Percentiles rank a stretch among this genome's conserved stretches.
Conservation (phyloP, 495 filamentous ascomycete genomes). For the Cryomyces antarcticus region DNA sequence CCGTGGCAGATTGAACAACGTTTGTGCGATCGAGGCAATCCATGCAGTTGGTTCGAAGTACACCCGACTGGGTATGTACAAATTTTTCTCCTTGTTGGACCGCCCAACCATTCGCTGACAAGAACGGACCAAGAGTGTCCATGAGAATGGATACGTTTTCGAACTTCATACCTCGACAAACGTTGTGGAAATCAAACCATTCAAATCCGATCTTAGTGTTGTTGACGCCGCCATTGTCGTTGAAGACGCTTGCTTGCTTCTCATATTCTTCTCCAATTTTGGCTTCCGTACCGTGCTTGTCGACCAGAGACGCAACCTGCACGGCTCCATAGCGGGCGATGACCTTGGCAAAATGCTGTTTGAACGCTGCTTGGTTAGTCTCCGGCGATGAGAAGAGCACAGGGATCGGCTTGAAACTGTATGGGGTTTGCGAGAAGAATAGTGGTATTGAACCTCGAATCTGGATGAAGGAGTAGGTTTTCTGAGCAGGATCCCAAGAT, state of each 20-base stretch:
- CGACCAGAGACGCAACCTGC: constrained; percentile 67
- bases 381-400: constrained; percentile 56
- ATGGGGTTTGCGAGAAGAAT: constrained; percentile 85
- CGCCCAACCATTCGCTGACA: constrained; percentile 40
- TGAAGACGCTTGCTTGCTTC: constrained; percentile 36
- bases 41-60: constrained; percentile 89
- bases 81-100: constrained; percentile 18
- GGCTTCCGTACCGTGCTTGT: constrained; percentile 63
- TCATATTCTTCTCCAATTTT: constrained; percentile 63
- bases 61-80: constrained; percentile 38
- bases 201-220: constrained; percentile 43
- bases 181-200: constrained; percentile 91
- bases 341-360: constrained; percentile 53
- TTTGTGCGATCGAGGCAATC: constrained; percentile 91
- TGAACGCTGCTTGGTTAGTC: constrained; percentile 57
- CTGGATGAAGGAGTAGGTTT: constrained; percentile 67
- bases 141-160: constrained; percentile 73
- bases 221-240: constrained; percentile 35
- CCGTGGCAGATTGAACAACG: constrained; percentile 77
- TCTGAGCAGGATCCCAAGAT: constrained; percentile 37
- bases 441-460: constrained; percentile 73
- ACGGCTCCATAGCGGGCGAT: constrained; percentile 47
- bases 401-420: constrained; percentile 75
- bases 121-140: constrained; percentile 37
- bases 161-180: constrained; percentile 90